A percentile compares a stretch with the other conserved stretches of the same genome.
Conservation (phyloP, 164 flowering plant species). For the Amborella trichopoda region DNA sequence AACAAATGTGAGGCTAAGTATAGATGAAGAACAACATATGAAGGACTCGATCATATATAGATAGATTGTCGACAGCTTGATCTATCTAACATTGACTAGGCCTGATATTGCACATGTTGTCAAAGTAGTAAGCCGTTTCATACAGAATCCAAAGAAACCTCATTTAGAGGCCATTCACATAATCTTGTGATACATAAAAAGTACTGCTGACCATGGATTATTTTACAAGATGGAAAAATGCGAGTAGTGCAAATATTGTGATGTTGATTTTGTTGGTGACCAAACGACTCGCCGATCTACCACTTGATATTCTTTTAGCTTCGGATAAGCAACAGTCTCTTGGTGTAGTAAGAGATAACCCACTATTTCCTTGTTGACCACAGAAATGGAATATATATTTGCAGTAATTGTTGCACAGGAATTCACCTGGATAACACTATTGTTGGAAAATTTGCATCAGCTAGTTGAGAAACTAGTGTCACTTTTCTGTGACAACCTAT, state of each 20-base stretch:
- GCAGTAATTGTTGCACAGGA: too few relatives aligned
- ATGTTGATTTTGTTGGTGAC: not conserved
- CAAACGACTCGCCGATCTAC: not conserved
- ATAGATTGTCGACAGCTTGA: not conserved
- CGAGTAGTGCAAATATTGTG: not conserved
- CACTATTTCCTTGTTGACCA: too few relatives aligned
- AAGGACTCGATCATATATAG: not conserved
- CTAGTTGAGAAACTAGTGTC: too few relatives aligned
- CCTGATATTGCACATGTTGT: not conserved
- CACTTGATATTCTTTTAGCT: not conserved
- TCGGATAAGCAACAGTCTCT: not conserved
- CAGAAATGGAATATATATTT: too few relatives aligned
- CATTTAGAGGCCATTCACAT: conserved; percentile 2
- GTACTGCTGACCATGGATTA: not conserved
- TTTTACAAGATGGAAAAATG: not conserved
- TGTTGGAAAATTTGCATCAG: too few relatives aligned
- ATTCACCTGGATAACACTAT: too few relatives aligned
- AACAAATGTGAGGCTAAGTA: not conserved
- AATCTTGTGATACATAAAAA: too few relatives aligned
- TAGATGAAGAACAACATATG: not conserved
- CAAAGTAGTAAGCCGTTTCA: conserved; percentile 2
- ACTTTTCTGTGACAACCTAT: too few relatives aligned
- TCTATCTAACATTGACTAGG: conserved; percentile 1
- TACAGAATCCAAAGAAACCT: conserved; percentile 1
- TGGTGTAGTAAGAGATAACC: not conserved